A percentile compares a stretch with the other conserved stretches of the same genome.
phyloP scores from a whole-genome alignment of 768 basidiomycete genomes.

The Cystoderma amianthinum region DNA sequence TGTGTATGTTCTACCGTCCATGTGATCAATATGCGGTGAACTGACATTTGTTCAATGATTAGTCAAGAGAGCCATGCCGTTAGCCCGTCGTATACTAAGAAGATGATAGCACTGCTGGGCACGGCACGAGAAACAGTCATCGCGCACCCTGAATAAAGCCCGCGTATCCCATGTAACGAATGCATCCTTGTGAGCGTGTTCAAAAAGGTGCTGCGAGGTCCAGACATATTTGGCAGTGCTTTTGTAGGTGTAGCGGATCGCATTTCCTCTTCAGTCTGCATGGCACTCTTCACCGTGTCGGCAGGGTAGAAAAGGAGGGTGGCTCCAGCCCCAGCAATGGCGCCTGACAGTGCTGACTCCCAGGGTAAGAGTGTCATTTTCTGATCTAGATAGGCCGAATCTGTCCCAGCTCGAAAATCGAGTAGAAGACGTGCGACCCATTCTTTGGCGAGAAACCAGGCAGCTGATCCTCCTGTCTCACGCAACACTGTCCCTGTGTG shows the following conservation, averaged over 20 bases:
- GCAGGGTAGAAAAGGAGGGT: constrained; percentile 92
- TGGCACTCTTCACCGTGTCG: constrained; percentile 89
- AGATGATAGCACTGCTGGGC: constrained; percentile 89
- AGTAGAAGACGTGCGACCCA: constrained; percentile 58
- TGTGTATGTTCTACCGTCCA: no score
- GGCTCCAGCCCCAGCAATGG: constrained; percentile 78
- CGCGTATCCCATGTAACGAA: constrained; percentile 65
- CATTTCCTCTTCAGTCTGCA: constrained; percentile 91
- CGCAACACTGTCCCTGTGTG: constrained; percentile 91
- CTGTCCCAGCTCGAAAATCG: constrained; percentile 29
- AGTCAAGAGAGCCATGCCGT: constrained; percentile 34
- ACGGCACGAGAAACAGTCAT: constrained; percentile 82
- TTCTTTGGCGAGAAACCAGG: constrained; percentile 92
- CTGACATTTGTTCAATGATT: no score
- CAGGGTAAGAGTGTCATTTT: constrained; percentile 32
- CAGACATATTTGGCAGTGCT: constrained; percentile 4
- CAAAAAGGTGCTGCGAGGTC: constrained; percentile 32
- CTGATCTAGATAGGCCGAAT: neutral
- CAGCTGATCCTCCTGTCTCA: constrained; percentile 84
- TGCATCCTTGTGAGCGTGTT: constrained; percentile 68
- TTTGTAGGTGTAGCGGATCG: constrained; percentile 35
- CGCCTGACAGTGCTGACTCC: constrained; percentile 86
- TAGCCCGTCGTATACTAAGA: constrained; percentile 85
- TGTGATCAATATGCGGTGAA: no score
- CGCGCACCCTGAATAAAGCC: constrained; percentile 90